These are phyloP conservation scores for Pythium folliculosum DNA, from an alignment of 352 stramenopile species.

Conservation along the genomic window DNA sequence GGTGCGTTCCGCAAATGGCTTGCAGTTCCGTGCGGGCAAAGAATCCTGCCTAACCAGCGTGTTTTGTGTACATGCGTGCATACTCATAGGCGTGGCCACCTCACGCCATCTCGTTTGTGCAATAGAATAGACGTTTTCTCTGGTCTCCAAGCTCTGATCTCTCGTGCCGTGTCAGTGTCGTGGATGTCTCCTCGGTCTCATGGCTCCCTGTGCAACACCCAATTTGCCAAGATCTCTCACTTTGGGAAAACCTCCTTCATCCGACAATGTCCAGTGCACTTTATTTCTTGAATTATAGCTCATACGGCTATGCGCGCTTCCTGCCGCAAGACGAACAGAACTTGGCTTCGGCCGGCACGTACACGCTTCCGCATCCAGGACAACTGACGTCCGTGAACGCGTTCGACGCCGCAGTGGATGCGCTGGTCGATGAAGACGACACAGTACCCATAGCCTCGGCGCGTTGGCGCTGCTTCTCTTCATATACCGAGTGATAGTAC, in stretches of 20 bases:
- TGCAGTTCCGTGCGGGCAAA: too few species aligned
- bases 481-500: constrained; percentile 86
- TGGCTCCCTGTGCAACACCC: too few species aligned
- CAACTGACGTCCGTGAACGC: constrained; percentile 26
- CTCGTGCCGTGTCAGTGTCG: not conserved
- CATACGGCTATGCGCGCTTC: constrained; percentile 36
- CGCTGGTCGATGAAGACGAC: not conserved
- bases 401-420: not conserved
- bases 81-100: constrained; percentile 25
- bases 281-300: not conserved
- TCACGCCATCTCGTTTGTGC: constrained; percentile 22
- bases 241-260: too few species aligned
- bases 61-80: not conserved
- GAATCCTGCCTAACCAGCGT: too few species aligned
- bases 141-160: not conserved
- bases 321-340: constrained; percentile 76
- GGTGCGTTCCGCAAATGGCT: constrained; percentile 43
- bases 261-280: too few species aligned
- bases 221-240: too few species aligned
- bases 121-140: constrained; percentile 14
- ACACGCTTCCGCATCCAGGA: constrained; percentile 43
- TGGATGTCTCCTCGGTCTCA: too few species aligned
- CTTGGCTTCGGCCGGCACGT: constrained; percentile 53
- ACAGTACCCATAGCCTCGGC: not conserved
- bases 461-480: constrained; percentile 51